A percentile compares a stretch with the other conserved stretches of the same genome.
Evolutionary conservation across 2,329 filamentous ascomycete species (phyloP).

Genomic region (Xylariaceae sp.): DNA sequence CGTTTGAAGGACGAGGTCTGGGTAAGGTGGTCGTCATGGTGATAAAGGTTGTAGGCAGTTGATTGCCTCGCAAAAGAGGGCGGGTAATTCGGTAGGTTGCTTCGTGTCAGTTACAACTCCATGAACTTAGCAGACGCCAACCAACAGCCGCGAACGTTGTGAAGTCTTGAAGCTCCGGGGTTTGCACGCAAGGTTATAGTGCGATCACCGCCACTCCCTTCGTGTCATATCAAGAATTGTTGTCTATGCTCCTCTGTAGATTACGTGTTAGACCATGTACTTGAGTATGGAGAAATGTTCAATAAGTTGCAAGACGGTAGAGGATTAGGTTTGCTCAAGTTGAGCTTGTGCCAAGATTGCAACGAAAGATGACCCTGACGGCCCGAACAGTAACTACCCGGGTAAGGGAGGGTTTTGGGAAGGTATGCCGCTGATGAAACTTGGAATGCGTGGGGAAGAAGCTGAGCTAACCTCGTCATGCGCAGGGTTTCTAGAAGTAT

Average conservation of each 20-base stretch:
- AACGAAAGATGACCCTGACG: constrained; percentile 7
- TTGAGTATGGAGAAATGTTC: constrained; percentile 3
- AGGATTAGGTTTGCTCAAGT: constrained; percentile 4
- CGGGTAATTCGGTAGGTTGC: constrained; percentile 7
- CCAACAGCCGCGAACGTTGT: constrained; percentile 12
- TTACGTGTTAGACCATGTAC: not conserved
- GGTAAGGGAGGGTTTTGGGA: constrained; percentile 1
- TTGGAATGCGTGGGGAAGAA: constrained; percentile 10
- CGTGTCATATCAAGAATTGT: constrained; percentile 22
- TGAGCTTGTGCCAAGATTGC: constrained; percentile 7
- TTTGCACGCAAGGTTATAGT: constrained; percentile 8
- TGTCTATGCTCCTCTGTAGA: constrained; percentile 1
- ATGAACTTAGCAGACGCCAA: constrained; percentile 4
- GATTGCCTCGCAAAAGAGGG: constrained; percentile 12
- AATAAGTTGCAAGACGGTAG: constrained; percentile 7
- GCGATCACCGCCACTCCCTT: constrained; percentile 18
- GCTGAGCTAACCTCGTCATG: constrained; percentile 4
- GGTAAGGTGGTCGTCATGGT: constrained; percentile 66
- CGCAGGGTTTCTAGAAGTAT: constrained; percentile 8
- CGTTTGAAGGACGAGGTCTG: constrained; percentile 67
- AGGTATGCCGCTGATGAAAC: constrained; percentile 4
- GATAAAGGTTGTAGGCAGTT: constrained; percentile 25
- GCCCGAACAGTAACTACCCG: not conserved
- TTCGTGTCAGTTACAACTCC: constrained; percentile 11
- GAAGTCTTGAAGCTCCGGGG: constrained; percentile 4